These are phyloP conservation scores for Trichoderma arundinaceum DNA, from an alignment of 2,329 filamentous ascomycete species.

Conservation along the genomic window DNA sequence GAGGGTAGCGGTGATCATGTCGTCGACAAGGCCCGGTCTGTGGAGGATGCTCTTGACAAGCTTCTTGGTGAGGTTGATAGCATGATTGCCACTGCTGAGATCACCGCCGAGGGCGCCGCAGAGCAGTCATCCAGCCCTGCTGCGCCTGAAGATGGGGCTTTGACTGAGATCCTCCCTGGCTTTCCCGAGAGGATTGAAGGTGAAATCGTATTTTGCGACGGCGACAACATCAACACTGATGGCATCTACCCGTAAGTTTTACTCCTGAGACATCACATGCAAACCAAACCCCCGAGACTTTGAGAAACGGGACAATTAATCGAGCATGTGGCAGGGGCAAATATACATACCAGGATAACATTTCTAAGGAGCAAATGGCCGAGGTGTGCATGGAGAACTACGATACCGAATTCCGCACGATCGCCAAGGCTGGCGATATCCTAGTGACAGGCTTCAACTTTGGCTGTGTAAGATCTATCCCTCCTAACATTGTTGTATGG, in stretches of 20 bases:
- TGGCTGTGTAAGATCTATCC: conserved; percentile 72
- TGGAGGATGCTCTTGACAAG: conserved; percentile 74
- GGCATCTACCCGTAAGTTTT: conserved; percentile 73
- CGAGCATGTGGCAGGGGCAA: conserved; percentile 57
- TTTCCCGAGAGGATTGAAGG: conserved; percentile 84
- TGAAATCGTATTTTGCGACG: conserved; percentile 74
- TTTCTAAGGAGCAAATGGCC: conserved; percentile 80
- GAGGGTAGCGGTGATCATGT: conserved; percentile 71
- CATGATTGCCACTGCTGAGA: conserved; percentile 34
- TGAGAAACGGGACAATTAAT: no score
- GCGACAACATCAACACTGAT: conserved; percentile 84
- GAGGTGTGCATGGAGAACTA: conserved; percentile 95
- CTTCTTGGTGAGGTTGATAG: conserved; percentile 63
- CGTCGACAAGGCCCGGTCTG: conserved; percentile 68
- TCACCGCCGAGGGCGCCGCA: not conserved
- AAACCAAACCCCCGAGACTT: no score
- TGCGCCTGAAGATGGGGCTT: conserved; percentile 35
- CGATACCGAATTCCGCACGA: conserved; percentile 70
- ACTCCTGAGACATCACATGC: no score
- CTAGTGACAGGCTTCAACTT: conserved; percentile 89
- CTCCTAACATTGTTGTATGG: no score
- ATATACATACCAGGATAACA: conserved; percentile 88
- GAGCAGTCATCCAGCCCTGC: not conserved
- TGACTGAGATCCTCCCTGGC: conserved; percentile 71
- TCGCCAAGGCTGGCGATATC: conserved; percentile 74